Evolutionary conservation across 2,329 filamentous ascomycete genomes (phyloP).

Genomic region (Triangularia verruculosa): DNA sequence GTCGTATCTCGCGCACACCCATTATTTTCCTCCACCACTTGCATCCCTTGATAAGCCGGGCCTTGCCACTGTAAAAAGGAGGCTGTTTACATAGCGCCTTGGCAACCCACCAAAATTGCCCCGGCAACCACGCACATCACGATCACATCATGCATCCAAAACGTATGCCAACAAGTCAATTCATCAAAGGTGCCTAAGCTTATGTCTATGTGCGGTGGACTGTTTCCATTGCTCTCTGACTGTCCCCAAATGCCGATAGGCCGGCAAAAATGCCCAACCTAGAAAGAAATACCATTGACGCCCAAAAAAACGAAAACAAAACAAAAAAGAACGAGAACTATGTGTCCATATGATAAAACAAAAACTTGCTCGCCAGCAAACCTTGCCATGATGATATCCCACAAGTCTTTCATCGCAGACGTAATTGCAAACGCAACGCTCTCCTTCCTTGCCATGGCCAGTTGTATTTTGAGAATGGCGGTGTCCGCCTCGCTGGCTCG

Average conservation of each 20-base stretch:
- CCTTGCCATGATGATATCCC: not conserved
- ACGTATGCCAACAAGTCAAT: not conserved
- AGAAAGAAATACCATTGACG: not conserved
- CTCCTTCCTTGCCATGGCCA: not conserved
- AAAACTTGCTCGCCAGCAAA: not conserved
- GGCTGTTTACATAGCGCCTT: slow-evolving; percentile 4
- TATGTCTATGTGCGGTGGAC: not conserved
- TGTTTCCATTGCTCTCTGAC: not conserved
- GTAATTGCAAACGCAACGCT: not conserved
- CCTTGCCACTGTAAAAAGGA: not conserved
- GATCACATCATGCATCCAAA: not conserved
- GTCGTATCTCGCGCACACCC: too few species aligned
- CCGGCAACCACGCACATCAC: not conserved
- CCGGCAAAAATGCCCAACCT: not conserved
- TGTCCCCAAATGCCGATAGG: not conserved
- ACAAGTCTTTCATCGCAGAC: not conserved
- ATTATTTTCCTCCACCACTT: too few species aligned
- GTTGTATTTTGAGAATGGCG: not conserved
- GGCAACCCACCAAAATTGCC: slow-evolving; percentile 1
- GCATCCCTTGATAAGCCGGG: too few species aligned
- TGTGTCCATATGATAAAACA: not conserved
- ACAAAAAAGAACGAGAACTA: not conserved
- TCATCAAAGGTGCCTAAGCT: not conserved
- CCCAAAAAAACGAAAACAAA: not conserved
- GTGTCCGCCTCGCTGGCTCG: not conserved